phyloP scores from a whole-genome alignment of 2,329 filamentous ascomycete species.

The Exophiala xenobiotica region DNA sequence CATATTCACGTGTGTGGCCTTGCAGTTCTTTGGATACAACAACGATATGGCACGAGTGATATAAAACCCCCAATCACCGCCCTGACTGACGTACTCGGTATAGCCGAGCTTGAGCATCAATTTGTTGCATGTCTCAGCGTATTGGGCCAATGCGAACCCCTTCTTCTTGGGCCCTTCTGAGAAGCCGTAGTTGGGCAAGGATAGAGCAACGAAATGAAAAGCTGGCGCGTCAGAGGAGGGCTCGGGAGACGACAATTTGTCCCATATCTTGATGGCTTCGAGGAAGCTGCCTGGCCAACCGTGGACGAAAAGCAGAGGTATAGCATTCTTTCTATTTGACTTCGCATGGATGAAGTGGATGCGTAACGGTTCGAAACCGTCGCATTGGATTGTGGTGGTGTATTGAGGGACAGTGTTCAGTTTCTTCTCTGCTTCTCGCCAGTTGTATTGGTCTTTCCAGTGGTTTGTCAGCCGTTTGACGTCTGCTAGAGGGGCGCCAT shows the following conservation, averaged over 20 bases:
- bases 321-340: constrained; percentile 25
- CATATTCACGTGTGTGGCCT: constrained; percentile 52
- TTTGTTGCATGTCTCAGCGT: constrained; percentile 64
- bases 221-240: constrained; percentile 40
- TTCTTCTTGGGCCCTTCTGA: constrained; percentile 49
- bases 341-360: constrained; percentile 42
- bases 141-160: constrained; percentile 61
- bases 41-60: constrained; percentile 63
- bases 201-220: constrained; percentile 56
- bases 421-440: constrained; percentile 58
- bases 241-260: constrained; percentile 39
- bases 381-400: constrained; percentile 39
- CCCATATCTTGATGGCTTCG: constrained; percentile 33
- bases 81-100: constrained; percentile 58
- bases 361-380: constrained; percentile 18
- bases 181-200: constrained; percentile 58
- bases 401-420: constrained; percentile 64
- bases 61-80: constrained; percentile 68
- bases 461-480: constrained; percentile 58
- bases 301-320: constrained; percentile 30
- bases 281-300: constrained; percentile 31
- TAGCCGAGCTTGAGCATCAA: constrained; percentile 70
- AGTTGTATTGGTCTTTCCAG: constrained; percentile 61
- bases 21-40: constrained; percentile 16
- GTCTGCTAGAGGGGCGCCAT: constrained; percentile 60